Base-by-base conservation (phyloP, 352 stramenopile genomes). In the Globisporangium middletonii region DNA sequence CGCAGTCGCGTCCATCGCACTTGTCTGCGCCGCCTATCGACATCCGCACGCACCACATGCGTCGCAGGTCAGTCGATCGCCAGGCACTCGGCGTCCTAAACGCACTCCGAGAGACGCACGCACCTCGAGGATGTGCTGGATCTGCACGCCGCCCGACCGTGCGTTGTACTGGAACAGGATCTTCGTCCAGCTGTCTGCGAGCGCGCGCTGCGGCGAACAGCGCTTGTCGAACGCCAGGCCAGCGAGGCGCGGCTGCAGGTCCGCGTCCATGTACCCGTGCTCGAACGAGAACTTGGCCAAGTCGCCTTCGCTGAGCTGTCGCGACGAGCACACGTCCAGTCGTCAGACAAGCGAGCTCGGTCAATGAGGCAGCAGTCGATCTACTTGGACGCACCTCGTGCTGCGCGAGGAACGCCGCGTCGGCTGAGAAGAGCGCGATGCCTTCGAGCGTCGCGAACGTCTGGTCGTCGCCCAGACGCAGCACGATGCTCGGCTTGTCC, bases 141-240 rank as follows among this genome's bases (percentile, higher is more conserved):
- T 83, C 16, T 69, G 71, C n/a, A 92, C 48, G 5, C 81, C 79
- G 28, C 75, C 74, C 6, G 67, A 78, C 11, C 75, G 72, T n/a
- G 79, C 79, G 26, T 86, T 81, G 55, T 76, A 85, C 60, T 93
- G 83, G 59, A 93, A 93, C 45, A 90, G 58, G 63, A 93, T 89
- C 59, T 95, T 95, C 26, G 86, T 95, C 86, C 86, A 95, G 62
- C 86, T 95, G 53, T 95, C 86, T 1, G 86, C 75, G 26, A 95
- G 72, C 3, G 83, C 86, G 27, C 86, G 77, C 53, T 94, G 84
- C 15, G 84, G 76, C 15, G 86, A 95, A 49, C 84, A 95, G 15
- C 84, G 75, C 46, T 82, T 88, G 27, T 85, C 58, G 56, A 92
- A 92, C 15, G 52, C 50, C 30, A 94, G 53, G n/a, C 77, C 79